Percentiles rank a stretch among this genome's conserved stretches.
These are phyloP conservation scores for Ramichloridium luteum DNA, from an alignment of 2,329 filamentous ascomycete genomes.

Conservation along the genomic window DNA sequence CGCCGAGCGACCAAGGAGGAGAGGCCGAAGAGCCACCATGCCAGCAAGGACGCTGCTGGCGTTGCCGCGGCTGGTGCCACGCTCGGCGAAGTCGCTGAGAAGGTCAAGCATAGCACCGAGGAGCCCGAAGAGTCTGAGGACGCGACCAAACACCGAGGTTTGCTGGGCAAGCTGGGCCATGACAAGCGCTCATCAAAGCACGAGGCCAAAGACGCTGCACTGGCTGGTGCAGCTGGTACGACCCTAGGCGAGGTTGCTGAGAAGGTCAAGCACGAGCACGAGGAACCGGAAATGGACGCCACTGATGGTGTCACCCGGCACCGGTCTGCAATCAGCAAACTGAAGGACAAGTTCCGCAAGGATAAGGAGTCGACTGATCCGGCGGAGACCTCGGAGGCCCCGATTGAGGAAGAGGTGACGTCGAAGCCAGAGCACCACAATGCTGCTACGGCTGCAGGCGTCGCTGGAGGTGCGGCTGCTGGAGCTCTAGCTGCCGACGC, in stretches of 20 bases:
- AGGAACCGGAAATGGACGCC: slow-evolving; percentile 3
- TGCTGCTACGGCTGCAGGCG: slow-evolving; percentile 1
- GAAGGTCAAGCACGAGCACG: slow-evolving; percentile 6
- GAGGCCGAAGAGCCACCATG: slow-evolving; percentile 1
- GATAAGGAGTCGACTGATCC: slow-evolving; percentile 1
- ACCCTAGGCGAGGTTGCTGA: slow-evolving; percentile 7
- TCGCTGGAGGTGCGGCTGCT: slow-evolving; percentile 8
- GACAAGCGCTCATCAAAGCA: background rate
- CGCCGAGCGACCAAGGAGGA: slow-evolving; percentile 5
- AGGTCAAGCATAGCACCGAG: slow-evolving; percentile 6
- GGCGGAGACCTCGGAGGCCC: background rate
- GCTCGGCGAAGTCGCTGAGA: slow-evolving; percentile 6
- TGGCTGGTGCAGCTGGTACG: slow-evolving; percentile 9
- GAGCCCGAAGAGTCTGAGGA: slow-evolving; percentile 3
- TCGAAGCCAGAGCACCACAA: background rate
- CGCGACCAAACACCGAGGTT: slow-evolving; percentile 2
- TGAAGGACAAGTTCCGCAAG: slow-evolving; percentile 15
- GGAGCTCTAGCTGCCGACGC: slow-evolving; percentile 5
- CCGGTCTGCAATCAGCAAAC: slow-evolving; percentile 11
- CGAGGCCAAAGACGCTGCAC: slow-evolving; percentile 1
- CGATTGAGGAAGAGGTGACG: background rate
- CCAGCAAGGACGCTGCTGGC: slow-evolving; percentile 1
- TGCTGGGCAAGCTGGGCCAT: background rate
- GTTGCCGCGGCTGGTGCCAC: slow-evolving; percentile 10
- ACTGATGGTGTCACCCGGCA: slow-evolving; percentile 10